These are phyloP conservation scores for Chaetomium olivaceum DNA, from an alignment of 2,329 filamentous ascomycete species.

Conservation along the genomic window DNA sequence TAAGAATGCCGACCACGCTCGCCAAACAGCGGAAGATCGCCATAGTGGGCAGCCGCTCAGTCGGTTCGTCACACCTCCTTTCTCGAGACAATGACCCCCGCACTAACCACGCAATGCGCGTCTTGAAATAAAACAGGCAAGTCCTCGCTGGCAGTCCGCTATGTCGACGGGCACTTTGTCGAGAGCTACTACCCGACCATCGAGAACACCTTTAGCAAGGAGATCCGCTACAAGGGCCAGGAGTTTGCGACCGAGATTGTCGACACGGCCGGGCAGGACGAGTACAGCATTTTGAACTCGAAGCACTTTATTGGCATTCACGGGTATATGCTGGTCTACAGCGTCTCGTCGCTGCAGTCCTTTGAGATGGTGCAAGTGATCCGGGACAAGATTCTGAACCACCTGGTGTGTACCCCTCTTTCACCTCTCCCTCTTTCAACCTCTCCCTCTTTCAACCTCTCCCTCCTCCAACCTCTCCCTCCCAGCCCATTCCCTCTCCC, in stretches of 20 bases:
- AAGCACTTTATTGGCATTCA: constrained; percentile 99
- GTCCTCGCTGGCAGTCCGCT: constrained; percentile 94
- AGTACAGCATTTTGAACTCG: constrained; percentile 97
- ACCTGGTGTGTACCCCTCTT: constrained; percentile 65
- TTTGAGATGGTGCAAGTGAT: constrained; percentile 98
- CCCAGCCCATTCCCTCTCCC: too few relatives aligned
- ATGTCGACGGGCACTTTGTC: constrained; percentile 96
- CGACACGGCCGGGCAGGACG: constrained; percentile 97
- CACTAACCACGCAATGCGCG: neutral
- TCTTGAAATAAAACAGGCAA: constrained; percentile 66
- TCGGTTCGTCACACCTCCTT: constrained; percentile 50
- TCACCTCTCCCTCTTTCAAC: neutral
- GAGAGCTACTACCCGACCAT: constrained; percentile 99
- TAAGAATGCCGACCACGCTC: constrained; percentile 66
- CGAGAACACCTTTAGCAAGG: constrained; percentile 97
- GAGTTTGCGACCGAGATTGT: constrained; percentile 97
- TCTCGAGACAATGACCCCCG: neutral
- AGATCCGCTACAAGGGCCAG: constrained; percentile 88
- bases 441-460: neutral
- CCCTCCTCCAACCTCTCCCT: neutral
- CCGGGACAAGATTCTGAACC: constrained; percentile 94
- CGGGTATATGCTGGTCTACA: constrained; percentile 98
- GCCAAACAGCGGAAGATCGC: constrained; percentile 93
- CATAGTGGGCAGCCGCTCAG: constrained; percentile 91
- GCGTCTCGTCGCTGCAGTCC: constrained; percentile 88